Percentiles rank a stretch among this genome's conserved stretches.
Conservation (phyloP, 73 alveolate species). For the Tetrahymena malaccensis region DNA sequence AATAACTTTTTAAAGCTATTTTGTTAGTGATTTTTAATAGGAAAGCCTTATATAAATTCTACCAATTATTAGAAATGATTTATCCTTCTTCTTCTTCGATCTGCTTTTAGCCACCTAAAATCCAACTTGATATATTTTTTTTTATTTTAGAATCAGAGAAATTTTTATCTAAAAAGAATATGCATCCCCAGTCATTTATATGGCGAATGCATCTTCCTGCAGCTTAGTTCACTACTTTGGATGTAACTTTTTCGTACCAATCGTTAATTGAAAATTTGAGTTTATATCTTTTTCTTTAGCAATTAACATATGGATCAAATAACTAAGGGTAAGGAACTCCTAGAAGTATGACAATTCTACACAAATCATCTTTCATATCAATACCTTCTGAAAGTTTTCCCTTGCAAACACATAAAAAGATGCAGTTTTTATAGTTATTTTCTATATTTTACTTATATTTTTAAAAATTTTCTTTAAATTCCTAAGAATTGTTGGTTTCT, state of each 20-base stretch:
- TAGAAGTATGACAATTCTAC: conserved; percentile 84
- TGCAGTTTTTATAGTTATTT: not conserved
- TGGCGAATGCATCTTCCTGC: conserved; percentile 94
- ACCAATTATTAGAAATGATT: not conserved
- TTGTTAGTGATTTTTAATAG: not conserved
- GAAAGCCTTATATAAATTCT: not conserved
- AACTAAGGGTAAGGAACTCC: conserved; percentile 94
- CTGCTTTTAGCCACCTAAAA: not conserved
- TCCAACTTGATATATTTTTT: not conserved
- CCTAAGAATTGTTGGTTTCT: not conserved
- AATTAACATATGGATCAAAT: conserved; percentile 71
- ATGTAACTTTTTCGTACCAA: conserved; percentile 87
- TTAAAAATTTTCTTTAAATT: not conserved
- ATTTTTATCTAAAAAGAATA: not conserved
- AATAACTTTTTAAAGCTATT: too few species aligned
- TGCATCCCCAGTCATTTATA: conserved; percentile 78
- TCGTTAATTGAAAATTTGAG: conserved; percentile 27
- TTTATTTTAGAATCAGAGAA: not conserved
- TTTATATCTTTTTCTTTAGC: conserved; percentile 75
- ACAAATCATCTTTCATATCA: conserved; percentile 85
- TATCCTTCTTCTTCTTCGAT: not conserved
- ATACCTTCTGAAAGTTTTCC: conserved; percentile 93
- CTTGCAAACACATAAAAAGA: conserved; percentile 81
- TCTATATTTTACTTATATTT: not conserved
- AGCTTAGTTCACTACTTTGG: conserved; percentile 87